A percentile compares a stretch with the other conserved stretches of the same genome.
phyloP scores from a whole-genome alignment of 371 early-diverging fungal genomes.

The Apophysomyces elegans region DNA sequence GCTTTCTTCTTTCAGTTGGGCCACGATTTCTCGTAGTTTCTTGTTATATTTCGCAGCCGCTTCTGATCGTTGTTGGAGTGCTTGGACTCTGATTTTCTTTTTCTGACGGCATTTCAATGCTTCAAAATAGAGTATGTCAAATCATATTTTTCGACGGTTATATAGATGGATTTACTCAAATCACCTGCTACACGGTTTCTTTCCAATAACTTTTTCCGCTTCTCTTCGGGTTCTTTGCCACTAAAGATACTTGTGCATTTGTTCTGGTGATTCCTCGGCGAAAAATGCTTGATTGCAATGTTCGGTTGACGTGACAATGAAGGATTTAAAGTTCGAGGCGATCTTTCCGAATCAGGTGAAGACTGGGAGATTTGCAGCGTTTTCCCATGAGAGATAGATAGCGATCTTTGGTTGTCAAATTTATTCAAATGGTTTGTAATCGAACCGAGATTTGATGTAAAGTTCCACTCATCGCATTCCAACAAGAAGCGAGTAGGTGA shows the following conservation, averaged over 20 bases:
- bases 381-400: neutral
- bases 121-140: neutral
- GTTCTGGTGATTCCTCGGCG: neutral
- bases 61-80: constrained; percentile 51
- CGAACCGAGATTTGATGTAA: constrained; percentile 13
- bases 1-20: constrained; percentile 58
- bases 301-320: neutral
- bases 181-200: constrained; percentile 55
- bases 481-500: constrained; percentile 18
- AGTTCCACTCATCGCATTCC: constrained; percentile 23
- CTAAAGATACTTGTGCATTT: neutral
- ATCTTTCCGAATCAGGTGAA: neutral
- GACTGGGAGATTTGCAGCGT: neutral
- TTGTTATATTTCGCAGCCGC: constrained; percentile 49
- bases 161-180: no score
- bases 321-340: no score
- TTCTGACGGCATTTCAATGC: constrained; percentile 70
- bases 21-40: constrained; percentile 40
- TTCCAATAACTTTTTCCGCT: constrained; percentile 50
- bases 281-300: neutral
- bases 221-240: constrained; percentile 17
- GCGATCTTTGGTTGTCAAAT: constrained; percentile 6
- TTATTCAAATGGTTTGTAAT: constrained; percentile 12
- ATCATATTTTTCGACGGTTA: neutral
- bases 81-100: constrained; percentile 62